Evolutionary conservation across 306 rosid genomes (phyloP).

Genomic region (Lithocarpus polystachyus): DNA sequence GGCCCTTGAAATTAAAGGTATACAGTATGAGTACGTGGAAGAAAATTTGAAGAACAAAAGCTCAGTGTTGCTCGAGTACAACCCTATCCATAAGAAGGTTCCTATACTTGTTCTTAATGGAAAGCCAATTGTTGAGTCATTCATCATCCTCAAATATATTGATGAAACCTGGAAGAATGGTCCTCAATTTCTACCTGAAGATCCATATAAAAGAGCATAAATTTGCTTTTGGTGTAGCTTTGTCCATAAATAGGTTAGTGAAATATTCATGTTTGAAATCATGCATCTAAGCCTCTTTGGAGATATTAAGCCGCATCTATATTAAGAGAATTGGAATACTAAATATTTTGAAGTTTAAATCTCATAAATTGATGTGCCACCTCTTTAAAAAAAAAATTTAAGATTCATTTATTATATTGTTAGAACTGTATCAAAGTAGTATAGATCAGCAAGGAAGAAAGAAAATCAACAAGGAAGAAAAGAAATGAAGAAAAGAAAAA

Average conservation of each 20-base stretch:
- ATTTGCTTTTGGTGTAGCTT: constrained; percentile 32
- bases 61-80: constrained; percentile 31
- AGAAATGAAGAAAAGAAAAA: no score
- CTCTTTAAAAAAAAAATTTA: no score
- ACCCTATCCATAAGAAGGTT: constrained; percentile 39
- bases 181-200: no score
- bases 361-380: background rate
- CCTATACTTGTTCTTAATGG: constrained; percentile 36
- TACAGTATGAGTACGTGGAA: constrained; percentile 35
- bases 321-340: background rate
- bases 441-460: no score
- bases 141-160: constrained; percentile 21
- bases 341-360: background rate
- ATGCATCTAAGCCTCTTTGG: no score
- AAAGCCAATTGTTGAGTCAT: constrained; percentile 25
- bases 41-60: constrained; percentile 34
- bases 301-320: background rate
- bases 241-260: background rate
- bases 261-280: background rate
- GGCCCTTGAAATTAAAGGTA: constrained; percentile 34
- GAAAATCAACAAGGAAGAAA: no score
- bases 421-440: no score
- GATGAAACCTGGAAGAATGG: no score
- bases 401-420: no score
- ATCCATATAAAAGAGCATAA: background rate